phyloP scores from a whole-genome alignment of 1,284 basidiomycete genomes.

The Ustilago curta region DNA sequence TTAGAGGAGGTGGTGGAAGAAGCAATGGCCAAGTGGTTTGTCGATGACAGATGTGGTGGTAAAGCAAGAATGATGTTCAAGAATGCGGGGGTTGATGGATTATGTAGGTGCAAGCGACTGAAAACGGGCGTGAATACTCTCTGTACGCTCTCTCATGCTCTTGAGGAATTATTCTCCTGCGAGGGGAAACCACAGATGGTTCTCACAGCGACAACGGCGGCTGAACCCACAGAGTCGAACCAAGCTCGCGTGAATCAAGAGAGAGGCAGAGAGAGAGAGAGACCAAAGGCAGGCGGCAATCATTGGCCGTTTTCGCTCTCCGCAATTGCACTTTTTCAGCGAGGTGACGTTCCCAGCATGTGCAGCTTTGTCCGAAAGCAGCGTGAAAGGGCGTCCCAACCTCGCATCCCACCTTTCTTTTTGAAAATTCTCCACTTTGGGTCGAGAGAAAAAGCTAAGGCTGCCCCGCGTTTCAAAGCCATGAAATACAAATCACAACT shows the following conservation, averaged over 20 bases:
- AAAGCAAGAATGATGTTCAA: background rate
- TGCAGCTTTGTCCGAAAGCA: slow-evolving; percentile 32
- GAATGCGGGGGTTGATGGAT: slow-evolving; percentile 21
- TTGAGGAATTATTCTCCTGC: background rate
- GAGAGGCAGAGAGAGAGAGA: too few species aligned
- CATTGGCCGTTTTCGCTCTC: background rate
- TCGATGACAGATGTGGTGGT: slow-evolving; percentile 8
- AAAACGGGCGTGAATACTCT: slow-evolving; percentile 26
- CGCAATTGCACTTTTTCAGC: too few species aligned
- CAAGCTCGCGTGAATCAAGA: slow-evolving; percentile 7
- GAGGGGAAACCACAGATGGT: slow-evolving; percentile 2
- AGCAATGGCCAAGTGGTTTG: background rate
- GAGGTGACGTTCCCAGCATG: background rate
- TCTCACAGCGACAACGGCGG: background rate
- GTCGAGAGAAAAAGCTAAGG: background rate
- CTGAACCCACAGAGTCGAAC: background rate
- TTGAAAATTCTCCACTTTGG: slow-evolving; percentile 9
- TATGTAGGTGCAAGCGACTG: slow-evolving; percentile 14
- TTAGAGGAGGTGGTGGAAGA: background rate
- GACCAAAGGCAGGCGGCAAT: too few species aligned
- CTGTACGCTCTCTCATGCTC: background rate
- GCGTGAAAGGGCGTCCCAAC: slow-evolving; percentile 38
- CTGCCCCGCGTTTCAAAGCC: slow-evolving; percentile 1
- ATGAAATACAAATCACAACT: background rate
- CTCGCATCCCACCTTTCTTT: background rate